A percentile compares a stretch with the other conserved stretches of the same genome.
Conservation (phyloP, 176 grass and related monocot genomes). For the Juncus effusus region DNA sequence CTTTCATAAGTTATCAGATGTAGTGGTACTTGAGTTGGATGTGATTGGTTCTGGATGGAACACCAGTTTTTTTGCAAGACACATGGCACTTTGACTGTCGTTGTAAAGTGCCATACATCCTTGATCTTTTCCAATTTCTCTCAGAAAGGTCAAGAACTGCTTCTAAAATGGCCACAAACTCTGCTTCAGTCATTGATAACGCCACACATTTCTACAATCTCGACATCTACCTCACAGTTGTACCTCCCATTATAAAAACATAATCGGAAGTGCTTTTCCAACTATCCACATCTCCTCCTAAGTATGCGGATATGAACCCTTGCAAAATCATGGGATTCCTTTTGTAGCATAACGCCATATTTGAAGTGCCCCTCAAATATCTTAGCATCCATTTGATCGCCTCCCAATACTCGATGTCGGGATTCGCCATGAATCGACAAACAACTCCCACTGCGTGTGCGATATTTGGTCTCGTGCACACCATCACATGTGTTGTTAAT, state of each 20-base stretch:
- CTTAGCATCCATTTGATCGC: slow-evolving; percentile 14
- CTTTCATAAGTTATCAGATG: background rate
- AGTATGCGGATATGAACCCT: background rate
- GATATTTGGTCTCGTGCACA: background rate
- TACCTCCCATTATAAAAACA: background rate
- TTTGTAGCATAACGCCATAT: background rate
- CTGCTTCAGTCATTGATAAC: background rate
- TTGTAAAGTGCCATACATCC: background rate
- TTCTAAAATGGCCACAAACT: background rate
- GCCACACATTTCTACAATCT: background rate
- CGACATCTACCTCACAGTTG: background rate
- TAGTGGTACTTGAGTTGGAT: background rate
- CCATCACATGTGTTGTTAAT: no score
- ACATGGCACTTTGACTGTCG: background rate
- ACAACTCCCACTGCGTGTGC: slow-evolving; percentile 9
- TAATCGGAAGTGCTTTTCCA: background rate
- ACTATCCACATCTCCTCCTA: slow-evolving; percentile 3
- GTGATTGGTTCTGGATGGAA: slow-evolving; percentile 3
- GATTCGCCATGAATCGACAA: slow-evolving; percentile 7
- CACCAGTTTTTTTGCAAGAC: background rate
- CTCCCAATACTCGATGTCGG: background rate
- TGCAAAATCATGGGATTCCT: background rate
- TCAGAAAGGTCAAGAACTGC: background rate
- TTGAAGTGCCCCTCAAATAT: slow-evolving; percentile 13
- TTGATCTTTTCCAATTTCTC: background rate